Evolutionary conservation across 352 stramenopile genomes (phyloP).

Genomic region (Phytophthora tentaculata): DNA sequence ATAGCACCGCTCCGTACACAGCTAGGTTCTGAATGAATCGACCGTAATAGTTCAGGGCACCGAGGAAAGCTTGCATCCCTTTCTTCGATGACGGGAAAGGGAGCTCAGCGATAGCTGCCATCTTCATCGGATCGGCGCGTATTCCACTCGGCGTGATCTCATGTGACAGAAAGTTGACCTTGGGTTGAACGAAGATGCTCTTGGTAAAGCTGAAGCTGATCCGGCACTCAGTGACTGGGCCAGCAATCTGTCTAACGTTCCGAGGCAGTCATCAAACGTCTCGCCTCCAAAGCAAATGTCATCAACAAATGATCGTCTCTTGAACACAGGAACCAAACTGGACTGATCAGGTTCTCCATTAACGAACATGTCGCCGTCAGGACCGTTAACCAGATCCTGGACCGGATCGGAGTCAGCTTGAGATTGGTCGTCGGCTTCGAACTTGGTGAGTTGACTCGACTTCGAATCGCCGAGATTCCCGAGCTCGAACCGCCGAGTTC

Average conservation of each 20-base stretch:
- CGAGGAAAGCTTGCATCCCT: neutral
- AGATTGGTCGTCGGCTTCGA: neutral
- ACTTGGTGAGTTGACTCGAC: neutral
- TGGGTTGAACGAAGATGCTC: neutral
- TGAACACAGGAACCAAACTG: neutral
- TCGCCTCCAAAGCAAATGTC: constrained; percentile 3
- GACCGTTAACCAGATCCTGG: neutral
- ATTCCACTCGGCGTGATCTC: neutral
- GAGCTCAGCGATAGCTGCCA: constrained; percentile 1
- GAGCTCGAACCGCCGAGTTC: neutral
- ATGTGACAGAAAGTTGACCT: neutral
- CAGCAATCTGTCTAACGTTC: neutral
- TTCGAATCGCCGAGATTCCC: neutral
- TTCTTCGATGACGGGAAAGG: neutral
- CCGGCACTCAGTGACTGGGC: constrained; percentile 1
- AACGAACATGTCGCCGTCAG: constrained; percentile 2
- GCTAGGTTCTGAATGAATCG: constrained; percentile 1
- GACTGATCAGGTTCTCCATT: neutral
- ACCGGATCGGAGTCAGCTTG: neutral
- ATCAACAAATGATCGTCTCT: neutral
- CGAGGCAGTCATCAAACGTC: neutral
- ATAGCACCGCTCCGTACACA: neutral
- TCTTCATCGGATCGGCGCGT: neutral
- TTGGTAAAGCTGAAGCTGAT: constrained; percentile 11
- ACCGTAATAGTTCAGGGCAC: constrained; percentile 6